These are phyloP conservation scores for Basidiobolus meristosporus DNA, from an alignment of 371 early-diverging fungal species.

Conservation along the genomic window DNA sequence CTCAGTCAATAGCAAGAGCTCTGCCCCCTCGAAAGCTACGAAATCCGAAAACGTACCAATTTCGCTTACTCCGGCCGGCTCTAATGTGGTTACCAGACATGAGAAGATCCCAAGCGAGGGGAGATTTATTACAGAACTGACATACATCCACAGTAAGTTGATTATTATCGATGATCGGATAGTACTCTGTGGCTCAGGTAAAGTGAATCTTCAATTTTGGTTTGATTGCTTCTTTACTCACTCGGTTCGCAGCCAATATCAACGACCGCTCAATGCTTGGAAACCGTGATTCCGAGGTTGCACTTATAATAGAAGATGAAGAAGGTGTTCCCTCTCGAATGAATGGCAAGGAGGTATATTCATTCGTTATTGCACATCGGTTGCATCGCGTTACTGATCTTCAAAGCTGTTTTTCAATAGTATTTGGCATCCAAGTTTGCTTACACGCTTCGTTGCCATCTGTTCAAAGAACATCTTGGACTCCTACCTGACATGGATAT, in stretches of 20 bases:
- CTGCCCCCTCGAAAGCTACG: not conserved
- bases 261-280: conserved; percentile 82
- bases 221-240: too few relatives aligned
- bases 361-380: too few relatives aligned
- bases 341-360: conserved; percentile 48
- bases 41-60: not conserved
- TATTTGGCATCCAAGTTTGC: conserved; percentile 56
- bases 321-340: conserved; percentile 41
- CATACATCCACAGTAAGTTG: conserved; percentile 78
- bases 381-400: too few relatives aligned
- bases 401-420: too few relatives aligned
- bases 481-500: conserved; percentile 11
- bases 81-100: conserved; percentile 1
- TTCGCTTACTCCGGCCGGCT: conserved; percentile 1
- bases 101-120: conserved; percentile 10
- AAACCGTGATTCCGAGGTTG: conserved; percentile 79
- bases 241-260: conserved; percentile 80
- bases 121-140: conserved; percentile 43
- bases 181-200: conserved; percentile 39
- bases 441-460: conserved; percentile 43
- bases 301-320: conserved; percentile 60
- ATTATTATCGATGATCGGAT: conserved; percentile 65
- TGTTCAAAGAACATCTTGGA: conserved; percentile 81
- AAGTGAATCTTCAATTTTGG: not conserved
- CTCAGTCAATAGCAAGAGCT: not conserved